Evolutionary conservation across 2,329 filamentous ascomycete genomes (phyloP).

Genomic region (Talaromyces marneffei): DNA sequence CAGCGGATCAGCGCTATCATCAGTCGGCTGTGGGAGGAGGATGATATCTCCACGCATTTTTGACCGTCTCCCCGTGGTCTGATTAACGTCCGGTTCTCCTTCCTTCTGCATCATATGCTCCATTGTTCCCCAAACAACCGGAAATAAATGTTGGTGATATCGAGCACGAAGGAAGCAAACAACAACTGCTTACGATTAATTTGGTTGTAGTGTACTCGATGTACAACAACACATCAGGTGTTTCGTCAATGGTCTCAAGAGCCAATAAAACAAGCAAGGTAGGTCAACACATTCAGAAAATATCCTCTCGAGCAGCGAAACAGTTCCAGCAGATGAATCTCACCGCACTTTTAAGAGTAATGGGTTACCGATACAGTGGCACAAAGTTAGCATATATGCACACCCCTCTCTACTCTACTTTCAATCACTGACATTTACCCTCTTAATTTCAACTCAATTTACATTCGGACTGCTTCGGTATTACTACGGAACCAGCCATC

Average conservation of each 20-base stretch:
- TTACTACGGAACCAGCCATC: neutral
- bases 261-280: neutral
- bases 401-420: too few species aligned
- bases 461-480: neutral
- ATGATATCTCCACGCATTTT: conserved; percentile 12
- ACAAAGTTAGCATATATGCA: neutral
- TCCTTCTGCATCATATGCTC: neutral
- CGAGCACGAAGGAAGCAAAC: neutral
- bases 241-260: neutral
- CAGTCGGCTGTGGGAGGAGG: conserved; percentile 8
- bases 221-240: neutral
- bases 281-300: neutral
- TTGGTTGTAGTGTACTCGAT: neutral
- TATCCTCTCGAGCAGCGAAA: neutral
- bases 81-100: neutral
- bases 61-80: neutral
- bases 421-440: neutral
- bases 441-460: neutral
- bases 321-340: neutral
- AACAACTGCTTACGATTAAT: neutral
- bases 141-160: neutral
- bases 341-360: neutral
- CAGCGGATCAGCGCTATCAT: conserved; percentile 9
- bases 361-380: neutral
- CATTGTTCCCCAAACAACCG: neutral